A percentile compares a stretch with the other conserved stretches of the same genome.
Evolutionary conservation across 2,329 filamentous ascomycete genomes (phyloP).

Genomic region (Pseudopyrenochaeta lycopersici): DNA sequence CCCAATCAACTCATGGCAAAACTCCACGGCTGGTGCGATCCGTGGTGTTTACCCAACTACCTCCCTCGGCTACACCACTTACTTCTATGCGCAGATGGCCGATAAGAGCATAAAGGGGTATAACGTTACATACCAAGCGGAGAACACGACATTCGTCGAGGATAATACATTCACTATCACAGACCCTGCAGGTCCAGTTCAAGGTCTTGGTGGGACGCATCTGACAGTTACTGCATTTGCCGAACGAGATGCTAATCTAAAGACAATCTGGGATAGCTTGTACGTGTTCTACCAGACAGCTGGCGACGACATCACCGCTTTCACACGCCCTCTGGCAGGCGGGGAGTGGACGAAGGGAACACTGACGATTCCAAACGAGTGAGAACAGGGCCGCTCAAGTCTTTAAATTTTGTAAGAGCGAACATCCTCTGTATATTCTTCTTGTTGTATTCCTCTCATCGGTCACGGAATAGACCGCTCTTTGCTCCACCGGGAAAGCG

Average conservation of each 20-base stretch:
- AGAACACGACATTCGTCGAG: constrained; percentile 48
- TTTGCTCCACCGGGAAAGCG: background rate
- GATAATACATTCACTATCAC: constrained; percentile 46
- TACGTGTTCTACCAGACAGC: constrained; percentile 45
- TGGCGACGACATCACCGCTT: constrained; percentile 42
- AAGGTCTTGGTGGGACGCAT: constrained; percentile 51
- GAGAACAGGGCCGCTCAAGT: background rate
- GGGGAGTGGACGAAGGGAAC: constrained; percentile 41
- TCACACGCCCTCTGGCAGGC: constrained; percentile 30
- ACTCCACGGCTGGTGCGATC: constrained; percentile 40
- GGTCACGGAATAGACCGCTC: background rate
- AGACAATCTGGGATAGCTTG: constrained; percentile 33
- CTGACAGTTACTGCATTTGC: constrained; percentile 49
- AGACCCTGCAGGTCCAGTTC: constrained; percentile 32
- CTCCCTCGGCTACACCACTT: constrained; percentile 54
- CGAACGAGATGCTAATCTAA: constrained; percentile 26
- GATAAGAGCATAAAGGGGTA: constrained; percentile 50
- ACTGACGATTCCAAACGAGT: constrained; percentile 35
- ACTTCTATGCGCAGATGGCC: constrained; percentile 53
- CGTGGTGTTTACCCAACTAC: constrained; percentile 50
- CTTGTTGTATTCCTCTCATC: background rate
- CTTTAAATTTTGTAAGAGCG: background rate
- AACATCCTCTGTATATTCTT: background rate
- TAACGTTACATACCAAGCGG: constrained; percentile 49
- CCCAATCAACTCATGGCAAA: constrained; percentile 52